Percentiles rank a stretch among this genome's conserved stretches.
These are phyloP conservation scores for Simmondsia chinensis DNA, from an alignment of 148 eudicot genomes.

Conservation along the genomic window DNA sequence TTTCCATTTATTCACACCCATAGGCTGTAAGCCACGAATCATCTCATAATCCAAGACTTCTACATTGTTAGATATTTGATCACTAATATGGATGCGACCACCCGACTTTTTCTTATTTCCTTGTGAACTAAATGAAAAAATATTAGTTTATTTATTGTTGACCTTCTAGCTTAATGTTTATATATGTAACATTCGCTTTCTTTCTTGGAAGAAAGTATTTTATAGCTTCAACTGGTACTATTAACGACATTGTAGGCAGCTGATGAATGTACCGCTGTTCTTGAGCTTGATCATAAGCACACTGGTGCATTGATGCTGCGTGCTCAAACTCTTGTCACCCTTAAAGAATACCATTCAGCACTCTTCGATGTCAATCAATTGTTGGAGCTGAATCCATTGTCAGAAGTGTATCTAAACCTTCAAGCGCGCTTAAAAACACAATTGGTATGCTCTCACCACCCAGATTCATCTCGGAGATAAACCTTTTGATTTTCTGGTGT, in stretches of 20 bases:
- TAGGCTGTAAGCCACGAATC: too few relatives aligned
- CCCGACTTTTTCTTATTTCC: too few relatives aligned
- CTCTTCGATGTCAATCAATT: slow-evolving; percentile 89
- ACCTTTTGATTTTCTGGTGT: too few relatives aligned
- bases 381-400: slow-evolving; percentile 72
- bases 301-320: slow-evolving; percentile 94
- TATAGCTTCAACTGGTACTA: not conserved
- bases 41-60: too few relatives aligned
- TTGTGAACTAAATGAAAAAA: too few relatives aligned
- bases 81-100: too few relatives aligned
- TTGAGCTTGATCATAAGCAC: slow-evolving; percentile 82
- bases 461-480: not conserved
- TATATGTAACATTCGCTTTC: not conserved
- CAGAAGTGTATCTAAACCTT: slow-evolving; percentile 81
- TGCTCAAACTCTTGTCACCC: slow-evolving; percentile 88
- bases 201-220: not conserved
- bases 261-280: slow-evolving; percentile 84
- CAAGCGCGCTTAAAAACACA: slow-evolving; percentile 78
- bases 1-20: too few relatives aligned
- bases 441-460: slow-evolving; percentile 43
- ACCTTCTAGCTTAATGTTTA: too few relatives aligned
- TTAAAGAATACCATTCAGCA: slow-evolving; percentile 82
- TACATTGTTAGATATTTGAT: too few relatives aligned
- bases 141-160: too few relatives aligned
- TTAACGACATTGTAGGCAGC: slow-evolving; percentile 53